Percentiles rank a stretch among this genome's conserved stretches.
Conservation (phyloP, 2,329 filamentous ascomycete species). For the Botryotinia narcissicola region DNA sequence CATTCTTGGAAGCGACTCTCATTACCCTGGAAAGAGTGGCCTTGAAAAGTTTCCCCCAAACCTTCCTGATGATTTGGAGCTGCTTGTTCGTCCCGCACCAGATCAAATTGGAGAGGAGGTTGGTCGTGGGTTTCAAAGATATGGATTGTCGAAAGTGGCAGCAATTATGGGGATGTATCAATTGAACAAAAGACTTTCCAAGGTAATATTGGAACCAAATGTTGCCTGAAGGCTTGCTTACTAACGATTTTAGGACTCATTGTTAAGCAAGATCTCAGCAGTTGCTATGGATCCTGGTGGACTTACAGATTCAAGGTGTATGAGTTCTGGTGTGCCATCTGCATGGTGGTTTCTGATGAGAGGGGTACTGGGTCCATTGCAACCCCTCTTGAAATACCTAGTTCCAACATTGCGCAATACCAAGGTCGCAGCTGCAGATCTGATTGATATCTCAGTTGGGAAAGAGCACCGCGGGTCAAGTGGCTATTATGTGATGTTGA, state of each 20-base stretch:
- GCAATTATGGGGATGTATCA: constrained; percentile 8
- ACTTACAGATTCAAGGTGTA: background rate
- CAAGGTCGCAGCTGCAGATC: background rate
- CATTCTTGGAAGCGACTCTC: constrained; percentile 28
- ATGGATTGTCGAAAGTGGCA: background rate
- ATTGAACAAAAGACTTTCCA: constrained; percentile 1
- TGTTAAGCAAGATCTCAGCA: background rate
- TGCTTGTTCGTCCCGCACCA: background rate
- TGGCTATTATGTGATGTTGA: constrained; percentile 1
- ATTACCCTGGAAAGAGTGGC: constrained; percentile 1
- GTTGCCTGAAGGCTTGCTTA: background rate
- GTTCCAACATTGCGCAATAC: background rate
- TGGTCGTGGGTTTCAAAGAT: constrained; percentile 12
- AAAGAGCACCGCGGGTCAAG: background rate
- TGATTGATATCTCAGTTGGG: constrained; percentile 4
- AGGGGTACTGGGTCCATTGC: constrained; percentile 1
- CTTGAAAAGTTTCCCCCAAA: background rate
- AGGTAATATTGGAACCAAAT: background rate
- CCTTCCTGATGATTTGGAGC: background rate
- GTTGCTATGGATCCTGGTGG: background rate
- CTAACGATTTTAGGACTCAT: background rate
- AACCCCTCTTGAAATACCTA: background rate
- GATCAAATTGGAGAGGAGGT: background rate
- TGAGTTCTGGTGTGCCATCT: background rate
- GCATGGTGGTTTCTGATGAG: background rate